phyloP scores from a whole-genome alignment of 163 green algal species.

The Volvox carteri region DNA sequence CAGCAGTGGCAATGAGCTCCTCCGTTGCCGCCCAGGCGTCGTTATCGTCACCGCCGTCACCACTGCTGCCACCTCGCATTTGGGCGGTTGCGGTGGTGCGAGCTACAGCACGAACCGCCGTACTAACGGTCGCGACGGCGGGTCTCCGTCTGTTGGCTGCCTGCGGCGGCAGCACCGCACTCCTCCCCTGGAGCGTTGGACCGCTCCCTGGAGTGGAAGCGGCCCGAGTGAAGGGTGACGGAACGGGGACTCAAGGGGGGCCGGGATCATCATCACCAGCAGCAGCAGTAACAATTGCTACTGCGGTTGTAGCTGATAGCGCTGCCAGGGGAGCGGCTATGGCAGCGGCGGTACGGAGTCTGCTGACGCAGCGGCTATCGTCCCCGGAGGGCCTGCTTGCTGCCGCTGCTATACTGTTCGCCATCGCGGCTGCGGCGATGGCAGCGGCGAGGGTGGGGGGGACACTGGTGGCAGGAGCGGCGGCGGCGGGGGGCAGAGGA shows the following conservation, averaged over 20 bases:
- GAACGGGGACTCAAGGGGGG: too few species aligned
- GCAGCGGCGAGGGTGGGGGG: not conserved
- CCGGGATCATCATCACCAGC: too few species aligned
- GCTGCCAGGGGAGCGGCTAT: too few species aligned
- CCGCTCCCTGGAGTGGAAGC: too few species aligned
- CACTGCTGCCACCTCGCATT: not conserved
- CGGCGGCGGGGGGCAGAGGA: not conserved
- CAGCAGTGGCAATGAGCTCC: not conserved
- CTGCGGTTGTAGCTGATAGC: too few species aligned
- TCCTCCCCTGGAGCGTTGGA: too few species aligned
- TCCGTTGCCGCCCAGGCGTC: not conserved
- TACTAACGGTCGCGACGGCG: not conserved
- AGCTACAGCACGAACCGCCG: not conserved
- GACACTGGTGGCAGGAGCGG: not conserved
- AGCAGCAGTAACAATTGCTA: too few species aligned
- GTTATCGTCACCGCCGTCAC: not conserved
- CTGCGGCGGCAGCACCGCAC: too few species aligned
- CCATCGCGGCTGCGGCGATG: not conserved
- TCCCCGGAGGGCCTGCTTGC: not conserved
- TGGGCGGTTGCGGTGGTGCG: constrained; percentile 10
- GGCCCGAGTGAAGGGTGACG: too few species aligned
- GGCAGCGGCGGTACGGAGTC: not conserved
- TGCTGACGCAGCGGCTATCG: not conserved
- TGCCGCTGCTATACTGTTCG: not conserved
- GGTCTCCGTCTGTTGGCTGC: not conserved